A percentile compares a stretch with the other conserved stretches of the same genome.
phyloP scores from a whole-genome alignment of 345 rosid species.

The Rhodomyrtus tomentosa region DNA sequence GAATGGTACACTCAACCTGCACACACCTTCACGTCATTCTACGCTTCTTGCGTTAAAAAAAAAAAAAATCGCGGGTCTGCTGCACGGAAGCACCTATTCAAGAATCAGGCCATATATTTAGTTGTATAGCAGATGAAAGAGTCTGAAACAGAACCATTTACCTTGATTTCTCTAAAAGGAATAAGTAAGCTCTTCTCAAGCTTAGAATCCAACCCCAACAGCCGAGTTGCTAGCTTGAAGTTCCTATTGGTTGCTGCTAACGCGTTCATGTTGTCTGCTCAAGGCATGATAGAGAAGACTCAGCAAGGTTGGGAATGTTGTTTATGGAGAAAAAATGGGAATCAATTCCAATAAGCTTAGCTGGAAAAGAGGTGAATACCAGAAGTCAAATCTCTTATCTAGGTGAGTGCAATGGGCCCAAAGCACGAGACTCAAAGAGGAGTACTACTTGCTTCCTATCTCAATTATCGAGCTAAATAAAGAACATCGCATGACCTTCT shows the following conservation, averaged over 20 bases:
- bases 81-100: neutral
- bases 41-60: neutral
- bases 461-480: neutral
- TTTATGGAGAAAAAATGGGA: neutral
- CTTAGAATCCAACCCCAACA: slow-evolving; percentile 89
- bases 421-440: neutral
- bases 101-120: neutral
- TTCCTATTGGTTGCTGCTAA: slow-evolving; percentile 94
- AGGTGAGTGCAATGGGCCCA: neutral
- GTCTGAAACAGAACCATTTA: slow-evolving; percentile 2
- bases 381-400: neutral
- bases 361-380: neutral
- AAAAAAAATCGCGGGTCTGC: neutral
- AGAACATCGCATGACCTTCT: neutral
- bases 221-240: slow-evolving; percentile 82
- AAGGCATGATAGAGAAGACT: neutral
- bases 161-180: slow-evolving; percentile 98
- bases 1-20: slow-evolving; percentile 94
- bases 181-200: slow-evolving; percentile 90
- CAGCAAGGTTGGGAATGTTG: neutral
- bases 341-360: neutral
- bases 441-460: neutral
- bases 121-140: neutral
- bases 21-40: neutral
- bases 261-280: slow-evolving; percentile 54